These are phyloP conservation scores for Arachis monticola DNA, from an alignment of 331 rosid species.

Conservation along the genomic window DNA sequence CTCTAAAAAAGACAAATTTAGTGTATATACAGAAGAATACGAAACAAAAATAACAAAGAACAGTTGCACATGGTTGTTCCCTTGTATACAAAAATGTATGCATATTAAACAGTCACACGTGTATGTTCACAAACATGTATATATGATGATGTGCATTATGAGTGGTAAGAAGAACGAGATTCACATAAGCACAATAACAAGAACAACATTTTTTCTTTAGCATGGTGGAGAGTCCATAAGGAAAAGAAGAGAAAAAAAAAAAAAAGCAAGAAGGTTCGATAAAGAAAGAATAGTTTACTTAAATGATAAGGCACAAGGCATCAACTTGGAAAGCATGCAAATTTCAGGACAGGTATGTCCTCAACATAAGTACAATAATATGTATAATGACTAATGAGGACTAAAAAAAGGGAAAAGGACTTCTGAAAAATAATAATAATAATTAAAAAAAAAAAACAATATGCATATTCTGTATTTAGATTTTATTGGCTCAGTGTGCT, in stretches of 20 bases:
- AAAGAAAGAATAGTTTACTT: slow-evolving; percentile 54
- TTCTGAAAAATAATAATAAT: slow-evolving; percentile 14
- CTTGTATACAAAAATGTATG: slow-evolving; percentile 32
- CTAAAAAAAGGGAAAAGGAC: slow-evolving; percentile 7
- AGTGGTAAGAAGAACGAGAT: slow-evolving; percentile 77
- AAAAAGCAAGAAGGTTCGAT: slow-evolving; percentile 56
- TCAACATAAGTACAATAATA: slow-evolving; percentile 39
- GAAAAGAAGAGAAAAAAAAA: slow-evolving; percentile 41
- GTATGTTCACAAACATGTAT: slow-evolving; percentile 34
- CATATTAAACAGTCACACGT: slow-evolving; percentile 32
- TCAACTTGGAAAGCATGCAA: slow-evolving; percentile 48
- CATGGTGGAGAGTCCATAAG: slow-evolving; percentile 82
- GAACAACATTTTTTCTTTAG: slow-evolving; percentile 50
- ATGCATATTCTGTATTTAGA: slow-evolving; percentile 41
- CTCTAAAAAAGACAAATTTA: slow-evolving; percentile 29
- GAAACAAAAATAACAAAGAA: slow-evolving; percentile 12
- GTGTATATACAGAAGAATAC: no score
- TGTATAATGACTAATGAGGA: slow-evolving; percentile 14
- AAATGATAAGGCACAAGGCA: slow-evolving; percentile 55
- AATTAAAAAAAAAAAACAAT: slow-evolving; percentile 30
- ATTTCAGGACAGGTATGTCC: slow-evolving; percentile 48
- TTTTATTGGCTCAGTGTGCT: slow-evolving; percentile 26
- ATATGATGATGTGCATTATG: slow-evolving; percentile 36
- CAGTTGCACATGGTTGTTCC: slow-evolving; percentile 23
- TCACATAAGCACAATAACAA: slow-evolving; percentile 41